Evolutionary conservation across 495 filamentous ascomycete species (phyloP).

Genomic region (Parathielavia appendiculata): DNA sequence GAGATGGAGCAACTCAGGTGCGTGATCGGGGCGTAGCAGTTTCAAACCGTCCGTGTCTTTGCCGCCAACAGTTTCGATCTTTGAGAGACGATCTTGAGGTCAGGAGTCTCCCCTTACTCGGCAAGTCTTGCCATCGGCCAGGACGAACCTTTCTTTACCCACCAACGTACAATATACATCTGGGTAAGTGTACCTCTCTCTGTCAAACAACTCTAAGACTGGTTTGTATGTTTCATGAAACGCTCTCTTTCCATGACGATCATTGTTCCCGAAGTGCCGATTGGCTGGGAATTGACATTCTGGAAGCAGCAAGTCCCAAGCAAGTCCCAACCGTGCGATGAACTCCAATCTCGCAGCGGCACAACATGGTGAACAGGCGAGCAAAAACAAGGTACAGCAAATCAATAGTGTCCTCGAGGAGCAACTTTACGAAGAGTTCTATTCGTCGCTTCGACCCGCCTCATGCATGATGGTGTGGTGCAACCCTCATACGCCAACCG

Average conservation of each 20-base stretch:
- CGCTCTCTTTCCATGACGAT: not conserved
- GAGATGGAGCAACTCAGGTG: not conserved
- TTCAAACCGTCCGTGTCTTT: not conserved
- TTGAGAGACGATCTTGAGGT: slow-evolving; percentile 2
- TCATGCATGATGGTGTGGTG: too few relatives aligned
- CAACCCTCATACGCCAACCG: too few relatives aligned
- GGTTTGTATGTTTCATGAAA: slow-evolving; percentile 19
- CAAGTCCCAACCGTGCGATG: not conserved
- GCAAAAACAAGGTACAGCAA: too few relatives aligned
- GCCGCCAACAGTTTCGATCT: slow-evolving; percentile 4
- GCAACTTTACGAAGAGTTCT: too few relatives aligned
- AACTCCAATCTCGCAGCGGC: not conserved
- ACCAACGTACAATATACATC: not conserved
- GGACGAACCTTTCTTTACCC: not conserved
- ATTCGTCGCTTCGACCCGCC: too few relatives aligned
- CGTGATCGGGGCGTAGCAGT: slow-evolving; percentile 12
- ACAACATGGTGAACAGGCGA: too few relatives aligned
- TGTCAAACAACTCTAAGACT: too few relatives aligned
- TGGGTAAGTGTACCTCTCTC: too few relatives aligned
- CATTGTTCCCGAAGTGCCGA: not conserved
- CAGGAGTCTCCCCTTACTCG: slow-evolving; percentile 1
- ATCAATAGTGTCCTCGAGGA: too few relatives aligned
- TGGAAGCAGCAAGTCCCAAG: not conserved
- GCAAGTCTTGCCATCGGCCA: slow-evolving; percentile 3
- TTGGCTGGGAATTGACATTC: slow-evolving; percentile 7